Evolutionary conservation across 306 rosid species (phyloP), one percentile per base, ranked within the genome.

Genomic region (Castanea sativa): DNA sequence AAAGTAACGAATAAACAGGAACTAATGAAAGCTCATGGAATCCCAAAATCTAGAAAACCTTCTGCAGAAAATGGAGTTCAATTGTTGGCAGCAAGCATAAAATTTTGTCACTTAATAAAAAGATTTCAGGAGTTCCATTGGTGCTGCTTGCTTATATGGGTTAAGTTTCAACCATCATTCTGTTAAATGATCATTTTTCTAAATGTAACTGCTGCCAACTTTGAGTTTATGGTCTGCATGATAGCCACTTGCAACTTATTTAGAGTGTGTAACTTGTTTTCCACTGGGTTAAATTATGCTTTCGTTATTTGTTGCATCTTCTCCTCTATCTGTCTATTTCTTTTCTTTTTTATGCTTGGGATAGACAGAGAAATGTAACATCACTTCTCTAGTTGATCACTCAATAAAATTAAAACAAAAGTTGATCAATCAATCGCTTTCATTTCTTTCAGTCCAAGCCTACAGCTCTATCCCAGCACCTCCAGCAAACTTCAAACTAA

Each of bases 391-490:
- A 41, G 45, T 41, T 8, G 11, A 41, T 41, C 45, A 41, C 45
- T 41, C 3, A 41, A 41, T 41, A 41, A 0, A 7, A 41, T 2
- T 41, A 8, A 8, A 41, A 8, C 4, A 41, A 41, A 63, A 65
- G 69, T 82, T 76, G 70, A 78, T 78, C 49, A 63, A 73, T 68
- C 23, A 38, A 49, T 43, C 55, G 20, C 75, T 75, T 59, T 86
- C 67, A 25, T 60, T 78, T 73, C 80, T 78, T 73, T 83, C 98
- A 91, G 99, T 86, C 79, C 91, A 89, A 88, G 90, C 69, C 71
- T 93, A 82, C 88, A 96, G 94, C 90, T 90, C 99, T 76, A 93
- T 96, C 79, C 99, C 99, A 20, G 92, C 97, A 61, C 97, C 97
- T 80, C 99, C 98, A 0, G 86, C 91, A 79, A 92, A 93, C 88